Base-by-base conservation (phyloP, 805 yeast genomes). In the Candida maris region DNA sequence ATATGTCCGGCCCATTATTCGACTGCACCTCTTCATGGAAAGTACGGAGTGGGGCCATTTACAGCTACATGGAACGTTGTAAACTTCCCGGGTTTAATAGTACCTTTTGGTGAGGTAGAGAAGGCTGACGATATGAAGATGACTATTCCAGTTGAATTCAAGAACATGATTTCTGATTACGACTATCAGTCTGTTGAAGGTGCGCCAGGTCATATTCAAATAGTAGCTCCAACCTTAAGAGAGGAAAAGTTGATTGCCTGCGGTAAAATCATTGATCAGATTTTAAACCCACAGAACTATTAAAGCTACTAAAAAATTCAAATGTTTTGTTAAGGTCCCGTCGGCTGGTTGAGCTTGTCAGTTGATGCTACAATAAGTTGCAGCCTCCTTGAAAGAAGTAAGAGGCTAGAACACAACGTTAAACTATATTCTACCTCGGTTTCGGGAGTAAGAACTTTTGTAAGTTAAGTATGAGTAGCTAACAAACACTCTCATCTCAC, bases 121-220 rank as follows among this genome's bases (percentile, higher is more conserved):
- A 40, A 65, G 6, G n/a, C 36, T 34, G 5, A 44, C 49, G 24
- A 22, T 22, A 29, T 31, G 48, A 16, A 52, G 55, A 33, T 34
- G 7, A 17, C 18, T 13, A 14, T 24, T 24, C 10, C 17, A 13
- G 13, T 9, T 6, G 10, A 16, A 6, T 17, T 8, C 12, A 13
- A 8, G 9, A 12, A 15, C 13, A n/a, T 16, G 18, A n/a, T 19
- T 9, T 30, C 39, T 14, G 50, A 65, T 32, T 77, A 73, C 54
- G 70, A 76, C 38, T 70, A 79, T 3, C 69, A 58, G 33, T 72
- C 71, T 45, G 62, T 68, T 53, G 65, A 73, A 43, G 85, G 81
- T 3, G 73, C 79, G 22, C 76, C 81, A 0, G 77, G 73, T 6
- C 75, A 77, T 12, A 60, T 80, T n/a, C 85, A 79, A 53, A 57